Percentiles rank a stretch among this genome's conserved stretches.
These are phyloP conservation scores for Pseudogymnoascus sp. DNA, from an alignment of 2,329 filamentous ascomycete species.

Conservation along the genomic window DNA sequence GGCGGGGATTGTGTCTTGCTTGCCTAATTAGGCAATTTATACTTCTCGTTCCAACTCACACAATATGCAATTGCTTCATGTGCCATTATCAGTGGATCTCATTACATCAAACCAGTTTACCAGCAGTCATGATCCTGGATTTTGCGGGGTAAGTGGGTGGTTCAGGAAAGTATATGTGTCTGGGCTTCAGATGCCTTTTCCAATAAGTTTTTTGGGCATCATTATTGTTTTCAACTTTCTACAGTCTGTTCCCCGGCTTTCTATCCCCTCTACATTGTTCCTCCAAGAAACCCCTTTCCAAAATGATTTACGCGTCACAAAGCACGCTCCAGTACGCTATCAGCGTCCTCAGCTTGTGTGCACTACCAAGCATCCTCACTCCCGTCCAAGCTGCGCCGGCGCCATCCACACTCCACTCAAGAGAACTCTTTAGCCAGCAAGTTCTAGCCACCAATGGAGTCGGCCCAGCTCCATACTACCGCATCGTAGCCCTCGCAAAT, in stretches of 20 bases:
- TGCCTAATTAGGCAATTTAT: slow-evolving; percentile 9
- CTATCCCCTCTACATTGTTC: background rate
- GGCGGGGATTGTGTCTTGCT: background rate
- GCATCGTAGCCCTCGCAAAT: slow-evolving; percentile 3
- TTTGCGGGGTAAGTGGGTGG: background rate
- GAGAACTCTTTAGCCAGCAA: background rate
- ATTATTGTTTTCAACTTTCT: background rate
- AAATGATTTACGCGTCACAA: background rate
- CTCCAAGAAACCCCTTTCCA: background rate
- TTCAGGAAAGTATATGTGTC: background rate
- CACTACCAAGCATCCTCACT: background rate
- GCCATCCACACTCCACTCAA: background rate
- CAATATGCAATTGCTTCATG: background rate
- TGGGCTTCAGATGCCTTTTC: background rate
- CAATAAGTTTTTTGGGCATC: background rate
- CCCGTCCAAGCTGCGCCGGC: background rate
- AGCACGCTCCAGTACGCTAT: background rate
- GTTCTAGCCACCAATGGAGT: background rate
- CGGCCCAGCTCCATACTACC: background rate
- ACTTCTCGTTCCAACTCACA: background rate
- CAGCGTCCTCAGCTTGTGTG: background rate
- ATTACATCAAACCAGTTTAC: background rate
- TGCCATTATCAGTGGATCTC: background rate
- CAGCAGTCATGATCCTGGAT: background rate
- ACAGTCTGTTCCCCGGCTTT: background rate